These are phyloP conservation scores for Cercospora citrullina DNA, from an alignment of 2,329 filamentous ascomycete species.

Conservation along the genomic window DNA sequence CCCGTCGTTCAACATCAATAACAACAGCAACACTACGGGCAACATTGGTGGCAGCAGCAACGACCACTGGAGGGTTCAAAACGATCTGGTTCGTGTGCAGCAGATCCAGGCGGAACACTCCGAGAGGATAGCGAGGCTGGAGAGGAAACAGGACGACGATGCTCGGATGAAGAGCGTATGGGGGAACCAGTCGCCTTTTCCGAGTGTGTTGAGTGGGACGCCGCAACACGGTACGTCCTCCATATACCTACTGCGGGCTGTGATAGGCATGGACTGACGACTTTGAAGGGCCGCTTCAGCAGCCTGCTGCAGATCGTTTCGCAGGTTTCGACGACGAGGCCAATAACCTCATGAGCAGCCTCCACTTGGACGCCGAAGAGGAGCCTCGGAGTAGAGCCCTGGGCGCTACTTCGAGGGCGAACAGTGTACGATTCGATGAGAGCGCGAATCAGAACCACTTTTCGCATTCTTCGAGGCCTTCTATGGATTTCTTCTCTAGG, in stretches of 20 bases:
- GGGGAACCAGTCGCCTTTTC: constrained; percentile 82
- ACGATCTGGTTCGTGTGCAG: constrained; percentile 62
- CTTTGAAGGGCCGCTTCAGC: constrained; percentile 69
- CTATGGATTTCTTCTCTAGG: constrained; percentile 76
- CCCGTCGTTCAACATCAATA: constrained; percentile 43
- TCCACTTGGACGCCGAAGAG: constrained; percentile 85
- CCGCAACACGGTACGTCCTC: constrained; percentile 74
- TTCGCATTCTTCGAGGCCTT: constrained; percentile 78
- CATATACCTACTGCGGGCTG: neutral
- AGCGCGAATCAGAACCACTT: constrained; percentile 90
- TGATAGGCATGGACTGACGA: constrained; percentile 9
- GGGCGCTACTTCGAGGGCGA: constrained; percentile 85
- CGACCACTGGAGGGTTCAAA: constrained; percentile 65
- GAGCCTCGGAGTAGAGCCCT: constrained; percentile 65
- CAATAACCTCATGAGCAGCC: constrained; percentile 73
- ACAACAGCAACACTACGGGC: constrained; percentile 15
- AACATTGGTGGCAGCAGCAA: constrained; percentile 43
- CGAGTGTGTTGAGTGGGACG: constrained; percentile 77
- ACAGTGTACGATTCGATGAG: constrained; percentile 96
- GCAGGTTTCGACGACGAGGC: constrained; percentile 87
- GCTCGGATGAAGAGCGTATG: constrained; percentile 78
- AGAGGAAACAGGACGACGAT: constrained; percentile 64
- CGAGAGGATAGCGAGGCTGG: constrained; percentile 61
- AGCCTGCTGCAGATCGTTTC: constrained; percentile 80
- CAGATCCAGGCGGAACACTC: constrained; percentile 61